phyloP scores from a whole-genome alignment of 768 basidiomycete species.

The Hemileccinum rubropunctum region DNA sequence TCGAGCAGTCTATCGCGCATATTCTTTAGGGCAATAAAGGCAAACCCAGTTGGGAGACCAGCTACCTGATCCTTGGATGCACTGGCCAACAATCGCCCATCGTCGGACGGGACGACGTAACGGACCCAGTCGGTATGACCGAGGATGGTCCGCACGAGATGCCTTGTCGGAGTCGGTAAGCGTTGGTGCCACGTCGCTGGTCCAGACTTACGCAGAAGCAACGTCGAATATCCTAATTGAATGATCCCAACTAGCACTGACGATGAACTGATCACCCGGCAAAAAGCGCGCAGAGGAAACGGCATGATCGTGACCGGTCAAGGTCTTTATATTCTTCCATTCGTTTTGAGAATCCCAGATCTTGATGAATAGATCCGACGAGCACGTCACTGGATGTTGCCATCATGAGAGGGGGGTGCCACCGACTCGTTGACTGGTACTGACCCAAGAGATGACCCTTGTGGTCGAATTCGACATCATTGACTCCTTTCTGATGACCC shows the following conservation, averaged over 20 bases:
- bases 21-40: background rate
- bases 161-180: constrained; percentile 40
- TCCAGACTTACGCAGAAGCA: constrained; percentile 65
- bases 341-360: constrained; percentile 90
- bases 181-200: background rate
- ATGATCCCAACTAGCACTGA: constrained; percentile 85
- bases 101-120: constrained; percentile 58
- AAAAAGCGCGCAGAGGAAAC: constrained; percentile 85
- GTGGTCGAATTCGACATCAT: constrained; percentile 85
- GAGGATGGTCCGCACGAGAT: constrained; percentile 69
- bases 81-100: constrained; percentile 73
- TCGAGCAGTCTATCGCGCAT: constrained; percentile 58
- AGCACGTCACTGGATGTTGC: constrained; percentile 47
- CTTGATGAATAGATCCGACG: constrained; percentile 88
- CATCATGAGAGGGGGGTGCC: constrained; percentile 1
- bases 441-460: constrained; percentile 81
- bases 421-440: constrained; percentile 11
- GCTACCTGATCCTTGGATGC: constrained; percentile 87
- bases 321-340: constrained; percentile 85
- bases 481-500: constrained; percentile 86
- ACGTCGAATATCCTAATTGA: constrained; percentile 88
- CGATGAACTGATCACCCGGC: constrained; percentile 78
- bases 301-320: constrained; percentile 89
- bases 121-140: constrained; percentile 90
- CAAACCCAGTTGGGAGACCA: background rate